Conservation (phyloP, 768 basidiomycete species). For the Pisolithus marmoratus region DNA sequence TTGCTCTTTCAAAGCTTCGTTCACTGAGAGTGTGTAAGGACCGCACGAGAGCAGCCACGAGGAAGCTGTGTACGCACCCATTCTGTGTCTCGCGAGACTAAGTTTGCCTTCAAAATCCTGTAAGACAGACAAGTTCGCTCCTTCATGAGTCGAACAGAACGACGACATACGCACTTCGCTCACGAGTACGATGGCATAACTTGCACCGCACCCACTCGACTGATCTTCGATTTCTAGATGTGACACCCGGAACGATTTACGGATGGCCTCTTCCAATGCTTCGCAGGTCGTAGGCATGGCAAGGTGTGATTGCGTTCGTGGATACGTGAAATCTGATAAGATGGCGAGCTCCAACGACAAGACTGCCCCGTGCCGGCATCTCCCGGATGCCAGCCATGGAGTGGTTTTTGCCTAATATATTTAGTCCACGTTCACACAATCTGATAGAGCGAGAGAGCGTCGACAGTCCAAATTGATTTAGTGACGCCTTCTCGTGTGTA, state of each 20-base stretch:
- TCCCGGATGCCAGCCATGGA: too few species aligned
- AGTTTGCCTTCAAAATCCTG: constrained; percentile 75
- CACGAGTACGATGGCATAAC: constrained; percentile 67
- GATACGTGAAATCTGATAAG: background rate
- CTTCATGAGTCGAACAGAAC: background rate
- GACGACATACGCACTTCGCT: constrained; percentile 53
- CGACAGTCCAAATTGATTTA: too few species aligned
- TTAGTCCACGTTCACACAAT: too few species aligned
- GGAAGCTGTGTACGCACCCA: constrained; percentile 40
- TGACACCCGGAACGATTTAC: constrained; percentile 52
- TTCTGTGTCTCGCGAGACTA: constrained; percentile 70
- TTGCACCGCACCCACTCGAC: constrained; percentile 79
- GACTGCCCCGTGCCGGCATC: too few species aligned
- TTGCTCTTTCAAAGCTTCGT: constrained; percentile 66
- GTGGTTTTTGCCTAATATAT: too few species aligned
- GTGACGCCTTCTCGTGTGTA: too few species aligned
- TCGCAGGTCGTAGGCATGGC: constrained; percentile 55
- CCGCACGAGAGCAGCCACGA: constrained; percentile 1
- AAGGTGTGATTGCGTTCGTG: background rate
- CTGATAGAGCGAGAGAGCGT: too few species aligned
- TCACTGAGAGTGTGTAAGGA: constrained; percentile 42
- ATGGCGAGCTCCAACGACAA: background rate
- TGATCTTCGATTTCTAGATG: constrained; percentile 73
- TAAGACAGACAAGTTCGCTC: background rate
- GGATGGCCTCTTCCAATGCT: constrained; percentile 59